Evolutionary conservation across 176 grass and related monocot genomes (phyloP), one percentile per base, ranked within the genome.

Genomic region (Tillandsia fasciculata): DNA sequence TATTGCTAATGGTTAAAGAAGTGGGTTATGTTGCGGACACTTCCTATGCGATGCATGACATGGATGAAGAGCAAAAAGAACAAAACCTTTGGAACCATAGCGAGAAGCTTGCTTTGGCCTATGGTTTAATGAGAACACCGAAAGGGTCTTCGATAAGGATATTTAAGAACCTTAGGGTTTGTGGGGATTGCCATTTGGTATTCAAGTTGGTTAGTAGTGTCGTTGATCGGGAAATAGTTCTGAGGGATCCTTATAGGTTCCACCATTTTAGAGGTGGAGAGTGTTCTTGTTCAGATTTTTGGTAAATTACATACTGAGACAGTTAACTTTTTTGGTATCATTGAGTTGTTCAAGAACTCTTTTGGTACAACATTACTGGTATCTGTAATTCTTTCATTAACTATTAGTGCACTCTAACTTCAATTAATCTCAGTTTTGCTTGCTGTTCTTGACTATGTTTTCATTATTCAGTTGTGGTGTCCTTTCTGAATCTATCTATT

Each of bases 121-220:
- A 87, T 58, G 87, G 87, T 9, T 71, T 96, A 28, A 70, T 85
- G 29, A 56, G 50, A 73, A 66, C 80, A 17, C 84, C 84, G 10
- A 74, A 85, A 87, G 77, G 79, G 73, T 72, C 71, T 47, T 64
- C 72, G 9, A 50, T 96, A 67, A 83, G 82, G 77, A 80, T 96
- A 73, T 96, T 96, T 64, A 96, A 91, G 91, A 96, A 91, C 70
- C 83, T 95, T 23, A 85, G 91, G 56, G 91, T 87, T 42, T 95
- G 91, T 82, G 70, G 86, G 72, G 87, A 96, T 72, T 91, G 87
- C 26, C 91, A 96, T 83, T 67, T 88, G 59, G 87, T 91, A n/a
- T 96, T 91, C 72, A 96, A 96, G 77, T 51, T 96, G 74, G 91
- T 77, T 68, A 96, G 87, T 78, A 63, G 49, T 63, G 74, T 84